Conservation (phyloP, 345 rosid species). For the Salix brachista region DNA sequence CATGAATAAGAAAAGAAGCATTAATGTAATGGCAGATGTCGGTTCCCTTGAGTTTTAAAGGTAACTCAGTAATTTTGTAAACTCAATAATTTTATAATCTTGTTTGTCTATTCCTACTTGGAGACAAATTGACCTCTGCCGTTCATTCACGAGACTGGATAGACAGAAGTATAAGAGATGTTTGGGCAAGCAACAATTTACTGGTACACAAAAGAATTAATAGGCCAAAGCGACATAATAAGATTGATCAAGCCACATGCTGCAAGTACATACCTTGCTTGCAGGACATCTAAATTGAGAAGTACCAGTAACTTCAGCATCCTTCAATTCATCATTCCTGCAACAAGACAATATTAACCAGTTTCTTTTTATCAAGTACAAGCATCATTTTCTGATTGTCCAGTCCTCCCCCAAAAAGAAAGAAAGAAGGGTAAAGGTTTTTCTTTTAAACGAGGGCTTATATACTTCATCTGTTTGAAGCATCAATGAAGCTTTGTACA, state of each 20-base stretch:
- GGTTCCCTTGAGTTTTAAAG: background rate
- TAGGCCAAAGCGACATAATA: background rate
- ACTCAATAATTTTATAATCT: background rate
- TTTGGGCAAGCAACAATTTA: background rate
- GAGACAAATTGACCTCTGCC: background rate
- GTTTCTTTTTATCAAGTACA: background rate
- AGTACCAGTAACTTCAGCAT: constrained; percentile 28
- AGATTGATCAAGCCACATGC: background rate
- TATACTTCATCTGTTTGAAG: background rate
- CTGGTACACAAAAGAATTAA: background rate
- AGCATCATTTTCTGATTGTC: background rate
- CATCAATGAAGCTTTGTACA: background rate
- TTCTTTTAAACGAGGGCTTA: background rate
- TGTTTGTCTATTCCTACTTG: background rate
- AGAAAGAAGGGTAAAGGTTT: background rate
- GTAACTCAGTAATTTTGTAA: background rate
- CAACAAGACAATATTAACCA: constrained; percentile 12
- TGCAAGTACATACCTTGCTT: constrained; percentile 48
- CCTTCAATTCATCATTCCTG: constrained; percentile 56
- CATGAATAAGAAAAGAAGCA: background rate
- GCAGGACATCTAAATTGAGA: constrained; percentile 36
- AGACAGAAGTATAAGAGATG: background rate
- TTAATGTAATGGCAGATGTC: background rate
- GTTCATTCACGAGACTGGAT: background rate
- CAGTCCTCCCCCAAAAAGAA: background rate